Evolutionary conservation across 495 filamentous ascomycete genomes (phyloP).

Genomic region (Lichenothelia convexa): DNA sequence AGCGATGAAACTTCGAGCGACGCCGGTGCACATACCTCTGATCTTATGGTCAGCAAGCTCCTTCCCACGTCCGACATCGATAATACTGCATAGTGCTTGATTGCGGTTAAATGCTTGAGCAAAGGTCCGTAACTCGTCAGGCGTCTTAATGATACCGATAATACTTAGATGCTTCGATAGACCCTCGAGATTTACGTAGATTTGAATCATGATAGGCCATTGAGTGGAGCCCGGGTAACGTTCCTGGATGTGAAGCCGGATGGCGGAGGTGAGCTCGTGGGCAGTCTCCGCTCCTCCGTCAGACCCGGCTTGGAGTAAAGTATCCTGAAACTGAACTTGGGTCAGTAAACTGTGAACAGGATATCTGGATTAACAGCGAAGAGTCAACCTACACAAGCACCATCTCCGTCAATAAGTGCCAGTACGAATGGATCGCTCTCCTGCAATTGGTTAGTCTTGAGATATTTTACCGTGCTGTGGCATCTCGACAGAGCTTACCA

Average conservation of each 20-base stretch:
- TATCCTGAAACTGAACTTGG: conserved; percentile 16
- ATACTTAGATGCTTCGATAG: conserved; percentile 15
- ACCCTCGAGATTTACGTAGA: conserved; percentile 21
- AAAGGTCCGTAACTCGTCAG: conserved; percentile 16
- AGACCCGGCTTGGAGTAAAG: conserved; percentile 11
- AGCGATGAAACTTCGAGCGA: no score
- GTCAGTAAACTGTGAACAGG: no score
- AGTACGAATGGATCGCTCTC: conserved; percentile 19
- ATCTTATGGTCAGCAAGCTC: conserved; percentile 24
- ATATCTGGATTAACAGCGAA: not conserved
- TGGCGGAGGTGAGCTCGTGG: conserved; percentile 15
- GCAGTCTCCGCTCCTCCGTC: conserved; percentile 23
- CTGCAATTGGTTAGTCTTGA: conserved; percentile 2
- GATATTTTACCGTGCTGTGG: not conserved
- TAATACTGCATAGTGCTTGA: conserved; percentile 22
- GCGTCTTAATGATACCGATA: conserved; percentile 13
- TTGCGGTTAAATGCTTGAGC: conserved; percentile 19
- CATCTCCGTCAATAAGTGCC: conserved; percentile 24
- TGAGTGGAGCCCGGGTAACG: conserved; percentile 8
- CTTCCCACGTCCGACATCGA: conserved; percentile 23
- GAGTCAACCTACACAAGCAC: conserved; percentile 15
- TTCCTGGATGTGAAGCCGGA: conserved; percentile 14
- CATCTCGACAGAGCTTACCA: conserved; percentile 1
- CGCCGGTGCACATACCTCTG: conserved; percentile 12
- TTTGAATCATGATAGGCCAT: conserved; percentile 19